A percentile compares a stretch with the other conserved stretches of the same genome.
These are phyloP conservation scores for Neonectria faginata DNA, from an alignment of 2,329 filamentous ascomycete species.

Conservation along the genomic window DNA sequence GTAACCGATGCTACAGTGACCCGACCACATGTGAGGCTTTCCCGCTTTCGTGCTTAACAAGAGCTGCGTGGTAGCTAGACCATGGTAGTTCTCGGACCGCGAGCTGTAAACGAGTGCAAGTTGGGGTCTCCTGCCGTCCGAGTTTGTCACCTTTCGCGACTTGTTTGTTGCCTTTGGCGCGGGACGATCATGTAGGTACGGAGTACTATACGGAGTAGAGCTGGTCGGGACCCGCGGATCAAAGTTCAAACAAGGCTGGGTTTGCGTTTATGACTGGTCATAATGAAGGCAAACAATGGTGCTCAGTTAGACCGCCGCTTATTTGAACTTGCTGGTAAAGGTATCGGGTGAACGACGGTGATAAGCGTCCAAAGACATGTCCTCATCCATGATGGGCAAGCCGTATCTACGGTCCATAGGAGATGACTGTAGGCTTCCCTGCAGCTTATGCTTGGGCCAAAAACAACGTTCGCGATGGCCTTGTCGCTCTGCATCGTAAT, in stretches of 20 bases:
- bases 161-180: constrained; percentile 25
- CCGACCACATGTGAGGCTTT: constrained; percentile 19
- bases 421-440: not conserved
- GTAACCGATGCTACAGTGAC: constrained; percentile 37
- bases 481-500: not conserved
- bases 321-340: not conserved
- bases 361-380: not conserved
- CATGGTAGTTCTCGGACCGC: not conserved
- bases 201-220: no score
- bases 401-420: not conserved
- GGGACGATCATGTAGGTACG: constrained; percentile 45
- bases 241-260: constrained; percentile 25
- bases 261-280: constrained; percentile 23
- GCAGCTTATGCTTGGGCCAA: not conserved
- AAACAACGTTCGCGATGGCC: not conserved
- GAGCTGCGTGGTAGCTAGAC: not conserved
- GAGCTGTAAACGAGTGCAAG: constrained; percentile 13
- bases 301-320: not conserved
- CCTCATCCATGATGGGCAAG: not conserved
- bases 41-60: constrained; percentile 15
- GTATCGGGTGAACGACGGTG: not conserved
- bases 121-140: not conserved
- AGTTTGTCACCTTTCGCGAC: not conserved
- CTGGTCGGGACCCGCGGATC: not conserved
- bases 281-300: constrained; percentile 10